Conservation (phyloP, 352 stramenopile species). For the Phytopythium montanum region DNA sequence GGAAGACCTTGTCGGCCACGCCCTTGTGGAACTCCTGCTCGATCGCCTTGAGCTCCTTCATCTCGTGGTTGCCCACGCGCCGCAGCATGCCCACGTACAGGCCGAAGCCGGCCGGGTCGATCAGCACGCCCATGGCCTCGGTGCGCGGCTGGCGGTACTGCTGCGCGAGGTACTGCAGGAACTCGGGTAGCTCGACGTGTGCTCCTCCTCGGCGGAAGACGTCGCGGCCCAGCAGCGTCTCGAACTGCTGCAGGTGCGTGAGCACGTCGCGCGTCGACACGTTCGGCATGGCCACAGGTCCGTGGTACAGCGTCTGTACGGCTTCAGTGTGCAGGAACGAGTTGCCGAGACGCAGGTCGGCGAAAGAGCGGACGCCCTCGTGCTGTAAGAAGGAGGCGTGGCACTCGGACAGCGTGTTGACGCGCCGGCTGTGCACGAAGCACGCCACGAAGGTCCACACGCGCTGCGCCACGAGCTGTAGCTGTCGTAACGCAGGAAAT, state of each 20-base stretch:
- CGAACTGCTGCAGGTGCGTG: constrained; percentile 56
- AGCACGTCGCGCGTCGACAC: constrained; percentile 75
- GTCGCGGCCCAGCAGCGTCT: constrained; percentile 57
- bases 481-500: constrained; percentile 41
- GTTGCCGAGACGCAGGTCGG: constrained; percentile 72
- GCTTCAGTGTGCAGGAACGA: constrained; percentile 77
- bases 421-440: constrained; percentile 62
- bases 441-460: constrained; percentile 82
- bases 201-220: no score
- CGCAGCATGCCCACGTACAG: constrained; percentile 78
- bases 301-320: constrained; percentile 68
- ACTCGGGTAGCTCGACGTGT: constrained; percentile 65
- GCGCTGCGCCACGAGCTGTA: constrained; percentile 66
- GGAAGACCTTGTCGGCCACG: constrained; percentile 76
- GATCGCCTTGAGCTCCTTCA: constrained; percentile 75
- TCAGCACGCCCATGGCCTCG: constrained; percentile 58
- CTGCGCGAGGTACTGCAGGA: constrained; percentile 67
- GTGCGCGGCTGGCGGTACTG: constrained; percentile 59
- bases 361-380: constrained; percentile 59
- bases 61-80: constrained; percentile 67
- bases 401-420: constrained; percentile 78
- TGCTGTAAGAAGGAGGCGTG: constrained; percentile 59
- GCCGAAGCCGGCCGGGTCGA: constrained; percentile 65
- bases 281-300: constrained; percentile 34
- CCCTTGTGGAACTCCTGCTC: constrained; percentile 80